Base-by-base conservation (phyloP, 345 rosid genomes). In the Cardamine chenopodiifolia region DNA sequence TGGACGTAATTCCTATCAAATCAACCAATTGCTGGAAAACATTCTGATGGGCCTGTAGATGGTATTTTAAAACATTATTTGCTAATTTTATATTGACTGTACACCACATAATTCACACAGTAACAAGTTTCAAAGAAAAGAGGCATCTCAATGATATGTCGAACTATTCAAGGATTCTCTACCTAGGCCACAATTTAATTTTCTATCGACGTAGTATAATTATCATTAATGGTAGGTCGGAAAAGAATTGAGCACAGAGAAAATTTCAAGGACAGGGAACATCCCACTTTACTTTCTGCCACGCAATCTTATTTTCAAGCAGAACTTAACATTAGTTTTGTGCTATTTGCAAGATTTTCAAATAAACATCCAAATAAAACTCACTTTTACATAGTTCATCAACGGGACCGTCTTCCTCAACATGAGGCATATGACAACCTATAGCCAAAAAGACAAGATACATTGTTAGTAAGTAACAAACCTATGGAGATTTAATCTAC, bases 351-450 rank as follows among this genome's bases (percentile, higher is more conserved):
- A 23, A 44, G 26, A 56, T 55, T 37, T 35, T 20, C 39, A 29
- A 37, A 56, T 9, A 45, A 75, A 14, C 70, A 28, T 57, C 48
- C 62, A 78, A 45, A 45, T 8, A 61, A 31, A 66, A 79, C 90
- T 85, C 68, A 95, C 99, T 81, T 92, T 92, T 72, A 92, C 96
- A 71, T 92, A 95, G 76, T 89, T 88, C 97, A 92, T 92, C 55
- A 95, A 92, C 10, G 89, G 84, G 32, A 90, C 86, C 1, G 98
- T 88, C 86, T 89, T 95, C 78, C 99, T 90, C 70, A 95, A 49
- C 97, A 95, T 92, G 49, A 95, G 91, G 85, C 98, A 95, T 68
- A 89, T 81, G 80, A 92, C 98, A 75, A 95, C 99, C 99, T 95
- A 72, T 59, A 81, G 47, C 40, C 77, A 37, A 6, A 69, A 79